Conservation (phyloP, 257 asterid species). For the Ligustrum vulgare region DNA sequence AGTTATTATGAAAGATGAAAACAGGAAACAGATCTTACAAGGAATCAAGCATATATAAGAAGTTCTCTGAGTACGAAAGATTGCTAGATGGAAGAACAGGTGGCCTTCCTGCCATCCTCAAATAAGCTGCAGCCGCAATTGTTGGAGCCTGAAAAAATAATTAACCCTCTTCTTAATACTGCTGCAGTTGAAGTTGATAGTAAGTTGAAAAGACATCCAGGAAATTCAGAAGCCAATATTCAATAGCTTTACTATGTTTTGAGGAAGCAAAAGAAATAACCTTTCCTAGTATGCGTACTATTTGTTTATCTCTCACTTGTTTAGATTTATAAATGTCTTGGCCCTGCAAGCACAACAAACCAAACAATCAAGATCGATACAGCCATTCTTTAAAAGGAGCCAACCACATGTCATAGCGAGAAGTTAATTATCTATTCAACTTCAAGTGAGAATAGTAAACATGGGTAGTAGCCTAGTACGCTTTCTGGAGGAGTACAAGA, state of each 20-base stretch:
- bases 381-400: constrained; percentile 7
- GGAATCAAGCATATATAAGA: constrained; percentile 98
- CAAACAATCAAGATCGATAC: constrained; percentile 18
- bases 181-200: constrained; percentile 1
- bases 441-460: not conserved
- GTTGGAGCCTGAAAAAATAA: constrained; percentile 81
- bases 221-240: not conserved
- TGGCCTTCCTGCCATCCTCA: constrained; percentile 99
- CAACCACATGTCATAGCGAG: not conserved
- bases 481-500: constrained; percentile 9
- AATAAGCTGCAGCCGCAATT: constrained; percentile 97
- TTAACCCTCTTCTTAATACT: constrained; percentile 14
- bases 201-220: not conserved
- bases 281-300: constrained; percentile 95
- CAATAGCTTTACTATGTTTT: not conserved
- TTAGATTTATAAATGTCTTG: constrained; percentile 83
- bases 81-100: constrained; percentile 95
- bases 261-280: constrained; percentile 32
- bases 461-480: not conserved
- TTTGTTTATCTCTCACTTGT: constrained; percentile 92
- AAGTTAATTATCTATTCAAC: constrained; percentile 5
- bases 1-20: not conserved
- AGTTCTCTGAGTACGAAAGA: constrained; percentile 94
- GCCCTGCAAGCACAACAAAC: constrained; percentile 46
- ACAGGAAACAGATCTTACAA: constrained; percentile 53